These are phyloP conservation scores for Calonectria hawksworthii DNA, from an alignment of 2,329 filamentous ascomycete genomes.

Conservation along the genomic window DNA sequence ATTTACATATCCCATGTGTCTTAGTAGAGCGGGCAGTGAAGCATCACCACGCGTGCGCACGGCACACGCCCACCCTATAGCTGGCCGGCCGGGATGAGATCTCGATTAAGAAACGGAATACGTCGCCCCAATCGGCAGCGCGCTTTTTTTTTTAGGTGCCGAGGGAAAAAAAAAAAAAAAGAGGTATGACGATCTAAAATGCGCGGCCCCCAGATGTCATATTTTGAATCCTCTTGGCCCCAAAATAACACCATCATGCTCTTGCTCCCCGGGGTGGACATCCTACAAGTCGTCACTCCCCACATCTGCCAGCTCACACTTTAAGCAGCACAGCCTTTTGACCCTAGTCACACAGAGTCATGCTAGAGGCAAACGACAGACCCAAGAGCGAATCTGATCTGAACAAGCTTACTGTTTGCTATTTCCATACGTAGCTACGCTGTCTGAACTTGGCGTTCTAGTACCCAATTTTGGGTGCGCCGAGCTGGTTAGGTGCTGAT, in stretches of 20 bases:
- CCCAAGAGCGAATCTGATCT: neutral
- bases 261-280: neutral
- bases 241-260: neutral
- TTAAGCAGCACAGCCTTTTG: slow-evolving; percentile 6
- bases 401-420: neutral
- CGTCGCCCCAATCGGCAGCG: neutral
- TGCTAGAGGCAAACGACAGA: neutral
- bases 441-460: neutral
- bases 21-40: neutral
- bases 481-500: neutral
- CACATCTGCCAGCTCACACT: slow-evolving; percentile 2
- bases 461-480: neutral
- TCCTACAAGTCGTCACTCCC: neutral
- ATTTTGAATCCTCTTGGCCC: neutral
- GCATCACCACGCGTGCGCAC: neutral
- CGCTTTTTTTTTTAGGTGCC: neutral
- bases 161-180: neutral
- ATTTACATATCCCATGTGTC: neutral
- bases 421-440: neutral
- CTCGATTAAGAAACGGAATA: neutral
- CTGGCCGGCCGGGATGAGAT: neutral
- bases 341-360: neutral
- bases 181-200: neutral
- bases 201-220: neutral
- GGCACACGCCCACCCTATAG: neutral